A percentile compares a stretch with the other conserved stretches of the same genome.
These are phyloP conservation scores for Rhizophora apiculata DNA, from an alignment of 345 rosid species.

Conservation along the genomic window DNA sequence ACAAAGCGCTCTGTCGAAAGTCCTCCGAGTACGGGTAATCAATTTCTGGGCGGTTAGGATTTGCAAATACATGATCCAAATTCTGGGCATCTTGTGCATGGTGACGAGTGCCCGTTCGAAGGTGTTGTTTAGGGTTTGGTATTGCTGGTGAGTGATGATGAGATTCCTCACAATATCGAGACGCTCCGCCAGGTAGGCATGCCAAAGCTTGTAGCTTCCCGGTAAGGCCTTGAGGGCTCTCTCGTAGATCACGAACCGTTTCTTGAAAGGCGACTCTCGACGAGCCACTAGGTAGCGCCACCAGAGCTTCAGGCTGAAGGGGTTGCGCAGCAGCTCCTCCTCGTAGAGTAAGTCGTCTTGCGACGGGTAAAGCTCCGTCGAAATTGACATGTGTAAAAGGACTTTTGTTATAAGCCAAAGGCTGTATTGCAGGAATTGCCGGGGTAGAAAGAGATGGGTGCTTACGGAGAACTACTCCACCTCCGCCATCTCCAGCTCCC, in stretches of 20 bases:
- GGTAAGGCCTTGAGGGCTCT: conserved; percentile 83
- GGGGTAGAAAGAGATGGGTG: too few relatives aligned
- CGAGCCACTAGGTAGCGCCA: conserved; percentile 86
- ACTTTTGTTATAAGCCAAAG: too few relatives aligned
- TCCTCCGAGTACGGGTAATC: conserved; percentile 55
- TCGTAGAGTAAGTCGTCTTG: conserved; percentile 78
- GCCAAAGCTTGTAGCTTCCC: conserved; percentile 88
- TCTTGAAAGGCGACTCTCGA: conserved; percentile 62
- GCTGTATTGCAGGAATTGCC: too few relatives aligned
- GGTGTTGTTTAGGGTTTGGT: conserved; percentile 75
- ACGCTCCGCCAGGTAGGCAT: conserved; percentile 77
- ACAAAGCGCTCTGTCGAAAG: conserved; percentile 79
- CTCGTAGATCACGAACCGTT: conserved; percentile 75
- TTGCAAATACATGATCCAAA: conserved; percentile 82
- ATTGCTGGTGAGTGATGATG: conserved; percentile 62
- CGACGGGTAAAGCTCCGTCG: conserved; percentile 80
- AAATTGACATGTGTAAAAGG: conserved; percentile 42
- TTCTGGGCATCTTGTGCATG: conserved; percentile 94
- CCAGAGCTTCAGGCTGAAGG: conserved; percentile 84
- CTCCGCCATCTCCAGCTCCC: too few relatives aligned
- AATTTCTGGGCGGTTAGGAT: conserved; percentile 58
- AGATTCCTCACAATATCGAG: conserved; percentile 68
- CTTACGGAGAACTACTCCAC: too few relatives aligned
- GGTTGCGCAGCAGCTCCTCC: conserved; percentile 84
- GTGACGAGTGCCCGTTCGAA: conserved; percentile 86